Conservation (phyloP, 192 early-diverging fungal species). For the Entomortierella lignicola region DNA sequence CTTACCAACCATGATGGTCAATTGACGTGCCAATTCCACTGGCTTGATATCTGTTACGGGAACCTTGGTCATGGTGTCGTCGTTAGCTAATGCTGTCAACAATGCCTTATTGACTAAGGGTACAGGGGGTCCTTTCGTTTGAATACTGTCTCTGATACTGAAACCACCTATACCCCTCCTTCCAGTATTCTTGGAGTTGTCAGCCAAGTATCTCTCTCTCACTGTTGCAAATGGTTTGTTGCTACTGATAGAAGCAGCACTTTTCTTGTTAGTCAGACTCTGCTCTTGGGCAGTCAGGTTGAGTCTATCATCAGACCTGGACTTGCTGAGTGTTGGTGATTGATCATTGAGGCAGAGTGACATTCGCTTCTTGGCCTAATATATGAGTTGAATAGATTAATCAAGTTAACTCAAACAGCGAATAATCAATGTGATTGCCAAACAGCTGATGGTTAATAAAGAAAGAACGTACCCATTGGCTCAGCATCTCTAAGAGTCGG, state of each 20-base stretch:
- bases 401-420: too few relatives aligned
- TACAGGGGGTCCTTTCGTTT: constrained; percentile 20
- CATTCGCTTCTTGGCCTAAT: constrained; percentile 18
- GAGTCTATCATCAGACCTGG: constrained; percentile 30
- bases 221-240: constrained; percentile 7
- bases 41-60: constrained; percentile 78
- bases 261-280: neutral
- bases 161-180: constrained; percentile 46
- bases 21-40: constrained; percentile 83
- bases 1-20: constrained; percentile 83
- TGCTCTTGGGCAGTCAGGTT: constrained; percentile 5
- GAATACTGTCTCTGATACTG: constrained; percentile 6
- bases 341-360: constrained; percentile 8
- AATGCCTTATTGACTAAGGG: constrained; percentile 38
- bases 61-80: constrained; percentile 40
- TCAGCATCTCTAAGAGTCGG: constrained; percentile 66
- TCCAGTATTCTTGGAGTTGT: constrained; percentile 50
- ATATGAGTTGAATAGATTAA: neutral
- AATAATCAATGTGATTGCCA: neutral
- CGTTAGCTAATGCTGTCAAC: constrained; percentile 30
- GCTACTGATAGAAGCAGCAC: constrained; percentile 1
- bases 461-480: constrained; percentile 58
- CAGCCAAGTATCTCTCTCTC: constrained; percentile 46
- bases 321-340: constrained; percentile 7
- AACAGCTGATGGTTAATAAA: neutral